These are phyloP conservation scores for Nicotiana attenuata DNA, from an alignment of 257 asterid genomes.

Conservation along the genomic window DNA sequence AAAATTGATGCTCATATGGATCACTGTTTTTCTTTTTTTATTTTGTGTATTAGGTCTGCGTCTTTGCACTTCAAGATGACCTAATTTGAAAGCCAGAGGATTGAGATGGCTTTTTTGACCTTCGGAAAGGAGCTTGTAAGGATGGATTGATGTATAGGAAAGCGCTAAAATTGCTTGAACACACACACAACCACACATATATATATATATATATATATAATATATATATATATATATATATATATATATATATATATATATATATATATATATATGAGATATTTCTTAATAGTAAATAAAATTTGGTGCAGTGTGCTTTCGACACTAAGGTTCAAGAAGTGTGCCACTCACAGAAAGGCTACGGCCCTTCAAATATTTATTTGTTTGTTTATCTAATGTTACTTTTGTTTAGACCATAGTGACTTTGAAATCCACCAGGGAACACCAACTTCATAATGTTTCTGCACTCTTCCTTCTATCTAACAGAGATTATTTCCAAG, in stretches of 20 bases:
- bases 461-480: background rate
- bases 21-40: background rate
- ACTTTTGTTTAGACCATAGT: background rate
- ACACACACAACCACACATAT: background rate
- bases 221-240: too few species aligned
- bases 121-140: background rate
- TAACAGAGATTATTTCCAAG: background rate
- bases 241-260: too few species aligned
- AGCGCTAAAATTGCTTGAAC: conserved; percentile 17
- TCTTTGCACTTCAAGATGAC: background rate
- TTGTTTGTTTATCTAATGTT: background rate
- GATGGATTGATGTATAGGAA: conserved; percentile 28
- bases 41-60: background rate
- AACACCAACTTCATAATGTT: too few species aligned
- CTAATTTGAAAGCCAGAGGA: background rate
- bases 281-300: conserved; percentile 3
- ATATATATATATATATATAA: too few species aligned
- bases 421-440: too few species aligned
- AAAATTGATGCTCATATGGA: background rate
- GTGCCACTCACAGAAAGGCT: conserved; percentile 28
- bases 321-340: conserved; percentile 34
- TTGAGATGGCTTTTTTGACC: background rate
- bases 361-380: background rate
- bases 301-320: conserved; percentile 46
- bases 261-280: background rate